phyloP scores from a whole-genome alignment of 2,329 filamentous ascomycete species.

The Aspergillus clavatus region DNA sequence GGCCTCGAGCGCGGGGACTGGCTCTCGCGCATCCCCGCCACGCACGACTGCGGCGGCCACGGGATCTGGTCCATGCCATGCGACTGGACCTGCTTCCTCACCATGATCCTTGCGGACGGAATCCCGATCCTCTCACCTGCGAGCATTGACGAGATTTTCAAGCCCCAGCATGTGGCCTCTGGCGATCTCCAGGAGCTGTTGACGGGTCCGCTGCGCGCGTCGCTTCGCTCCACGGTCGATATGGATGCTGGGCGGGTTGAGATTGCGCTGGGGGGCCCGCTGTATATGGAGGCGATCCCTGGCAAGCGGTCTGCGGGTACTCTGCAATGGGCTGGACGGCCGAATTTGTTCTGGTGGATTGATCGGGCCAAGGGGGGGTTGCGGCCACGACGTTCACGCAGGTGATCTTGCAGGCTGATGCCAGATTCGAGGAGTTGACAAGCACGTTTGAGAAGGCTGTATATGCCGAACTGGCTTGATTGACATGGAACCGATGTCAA shows the following conservation, averaged over 20 bases:
- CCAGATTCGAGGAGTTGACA: conserved; percentile 8
- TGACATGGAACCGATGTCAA: too few species aligned
- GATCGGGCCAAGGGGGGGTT: conserved; percentile 13
- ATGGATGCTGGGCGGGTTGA: conserved; percentile 2
- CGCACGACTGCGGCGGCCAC: background rate
- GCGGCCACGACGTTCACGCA: conserved; percentile 15
- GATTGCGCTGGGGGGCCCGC: conserved; percentile 1
- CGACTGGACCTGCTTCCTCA: background rate
- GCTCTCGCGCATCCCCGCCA: background rate
- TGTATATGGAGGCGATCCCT: conserved; percentile 1
- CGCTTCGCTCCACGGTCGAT: conserved; percentile 1
- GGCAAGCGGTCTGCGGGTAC: conserved; percentile 7
- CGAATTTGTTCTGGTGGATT: conserved; percentile 22
- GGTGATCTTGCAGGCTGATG: conserved; percentile 16
- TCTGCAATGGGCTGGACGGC: conserved; percentile 17
- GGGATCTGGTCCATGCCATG: background rate
- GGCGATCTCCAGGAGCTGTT: background rate
- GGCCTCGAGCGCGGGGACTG: background rate
- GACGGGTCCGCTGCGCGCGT: conserved; percentile 1
- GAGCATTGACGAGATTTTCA: background rate
- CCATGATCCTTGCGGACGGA: background rate
- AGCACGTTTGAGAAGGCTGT: conserved; percentile 13
- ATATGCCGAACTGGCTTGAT: background rate
- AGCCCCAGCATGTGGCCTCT: background rate
- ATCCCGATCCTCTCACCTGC: background rate